phyloP scores from a whole-genome alignment of 2,329 filamentous ascomycete genomes.

The Penicillium vulpinum region DNA sequence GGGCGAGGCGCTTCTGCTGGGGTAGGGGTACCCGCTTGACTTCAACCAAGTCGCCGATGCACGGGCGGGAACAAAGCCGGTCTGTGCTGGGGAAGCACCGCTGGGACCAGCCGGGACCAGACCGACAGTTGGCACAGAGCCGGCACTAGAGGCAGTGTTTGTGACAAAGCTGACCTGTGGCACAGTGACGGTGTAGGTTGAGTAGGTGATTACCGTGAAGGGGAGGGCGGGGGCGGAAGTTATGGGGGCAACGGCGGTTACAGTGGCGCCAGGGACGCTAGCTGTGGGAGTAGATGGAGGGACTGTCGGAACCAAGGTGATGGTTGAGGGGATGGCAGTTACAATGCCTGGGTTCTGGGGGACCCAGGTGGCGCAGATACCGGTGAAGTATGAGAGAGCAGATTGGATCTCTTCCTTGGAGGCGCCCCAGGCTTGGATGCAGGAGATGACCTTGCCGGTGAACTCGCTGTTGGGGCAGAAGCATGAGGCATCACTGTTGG shows the following conservation, averaged over 20 bases:
- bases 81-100: constrained; percentile 18
- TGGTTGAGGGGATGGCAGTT: constrained; percentile 67
- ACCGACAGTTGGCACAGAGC: constrained; percentile 30
- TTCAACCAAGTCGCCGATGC: constrained; percentile 19
- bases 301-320: constrained; percentile 52
- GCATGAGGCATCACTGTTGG: constrained; percentile 80
- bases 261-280: constrained; percentile 47
- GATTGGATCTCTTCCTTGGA: constrained; percentile 65
- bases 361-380: constrained; percentile 79
- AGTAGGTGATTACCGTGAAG: constrained; percentile 45
- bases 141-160: constrained; percentile 20
- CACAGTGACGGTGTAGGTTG: constrained; percentile 45
- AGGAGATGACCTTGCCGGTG: constrained; percentile 76
- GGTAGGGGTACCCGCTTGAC: neutral
- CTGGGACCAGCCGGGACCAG: constrained; percentile 31
- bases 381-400: constrained; percentile 82
- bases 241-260: constrained; percentile 33
- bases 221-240: constrained; percentile 31
- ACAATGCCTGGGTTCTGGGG: constrained; percentile 80
- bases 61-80: constrained; percentile 20
- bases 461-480: constrained; percentile 81
- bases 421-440: constrained; percentile 74
- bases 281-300: constrained; percentile 46
- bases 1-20: neutral
- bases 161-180: constrained; percentile 48